These are phyloP conservation scores for Flagelloscypha sp. DNA, from an alignment of 768 basidiomycete genomes.

Conservation along the genomic window DNA sequence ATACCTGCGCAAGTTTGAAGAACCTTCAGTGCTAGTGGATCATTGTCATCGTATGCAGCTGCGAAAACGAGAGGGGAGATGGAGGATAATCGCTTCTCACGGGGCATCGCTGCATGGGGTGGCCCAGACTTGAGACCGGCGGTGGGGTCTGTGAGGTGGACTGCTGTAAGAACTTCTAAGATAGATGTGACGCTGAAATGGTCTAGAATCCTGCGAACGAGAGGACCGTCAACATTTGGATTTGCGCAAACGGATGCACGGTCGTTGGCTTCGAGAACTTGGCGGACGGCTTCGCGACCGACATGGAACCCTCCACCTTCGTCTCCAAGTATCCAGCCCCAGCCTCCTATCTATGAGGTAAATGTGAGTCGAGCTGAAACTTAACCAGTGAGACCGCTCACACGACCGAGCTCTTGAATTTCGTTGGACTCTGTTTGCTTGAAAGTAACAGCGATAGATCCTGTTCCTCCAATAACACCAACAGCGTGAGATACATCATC, in stretches of 20 bases:
- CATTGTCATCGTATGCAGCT: constrained; percentile 62
- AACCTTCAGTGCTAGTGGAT: constrained; percentile 56
- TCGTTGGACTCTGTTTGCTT: constrained; percentile 26
- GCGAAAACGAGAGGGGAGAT: constrained; percentile 72
- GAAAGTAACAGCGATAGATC: constrained; percentile 68
- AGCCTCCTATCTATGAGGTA: no score
- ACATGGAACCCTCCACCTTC: constrained; percentile 80
- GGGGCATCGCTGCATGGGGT: constrained; percentile 26
- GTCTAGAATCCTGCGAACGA: constrained; percentile 41
- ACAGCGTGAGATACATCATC: constrained; percentile 54
- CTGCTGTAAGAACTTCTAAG: constrained; percentile 54
- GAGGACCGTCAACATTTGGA: constrained; percentile 24
- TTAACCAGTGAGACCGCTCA: no score
- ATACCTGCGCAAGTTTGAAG: constrained; percentile 40
- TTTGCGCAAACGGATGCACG: constrained; percentile 30
- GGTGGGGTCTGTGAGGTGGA: constrained; percentile 55
- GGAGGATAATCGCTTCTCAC: constrained; percentile 69
- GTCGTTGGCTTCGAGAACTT: constrained; percentile 53
- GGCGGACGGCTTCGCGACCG: constrained; percentile 66
- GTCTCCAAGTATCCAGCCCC: constrained; percentile 81
- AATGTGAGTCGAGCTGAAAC: no score
- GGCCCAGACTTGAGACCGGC: constrained; percentile 17
- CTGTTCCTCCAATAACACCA: constrained; percentile 75
- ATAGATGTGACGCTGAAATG: constrained; percentile 48
- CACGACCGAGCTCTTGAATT: constrained; percentile 58